phyloP scores from a whole-genome alignment of 2,329 filamentous ascomycete species.

The Pseudogymnoascus sp. region DNA sequence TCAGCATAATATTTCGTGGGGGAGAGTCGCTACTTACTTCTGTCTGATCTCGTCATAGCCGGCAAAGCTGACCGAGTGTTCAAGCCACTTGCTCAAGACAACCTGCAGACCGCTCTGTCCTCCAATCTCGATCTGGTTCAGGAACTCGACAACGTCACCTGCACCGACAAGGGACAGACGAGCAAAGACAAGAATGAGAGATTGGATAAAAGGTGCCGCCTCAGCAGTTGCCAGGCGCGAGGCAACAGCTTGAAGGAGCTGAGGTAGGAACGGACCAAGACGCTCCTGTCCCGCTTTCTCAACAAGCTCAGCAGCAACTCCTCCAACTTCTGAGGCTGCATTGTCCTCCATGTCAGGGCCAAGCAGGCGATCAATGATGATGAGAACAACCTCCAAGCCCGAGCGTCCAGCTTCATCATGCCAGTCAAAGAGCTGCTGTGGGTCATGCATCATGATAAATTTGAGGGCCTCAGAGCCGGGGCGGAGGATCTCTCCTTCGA shows the following conservation, averaged over 20 bases:
- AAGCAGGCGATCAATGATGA: constrained; percentile 86
- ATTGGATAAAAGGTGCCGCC: constrained; percentile 87
- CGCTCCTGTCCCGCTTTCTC: constrained; percentile 90
- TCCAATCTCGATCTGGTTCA: constrained; percentile 74
- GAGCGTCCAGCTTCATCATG: constrained; percentile 70
- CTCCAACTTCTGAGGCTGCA: constrained; percentile 90
- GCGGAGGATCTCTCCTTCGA: constrained; percentile 82
- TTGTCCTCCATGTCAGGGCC: constrained; percentile 82
- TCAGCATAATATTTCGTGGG: constrained; percentile 25
- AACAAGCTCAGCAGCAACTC: constrained; percentile 86
- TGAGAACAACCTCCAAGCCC: constrained; percentile 79
- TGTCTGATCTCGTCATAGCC: constrained; percentile 96
- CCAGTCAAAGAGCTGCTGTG: constrained; percentile 83
- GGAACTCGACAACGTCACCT: constrained; percentile 83
- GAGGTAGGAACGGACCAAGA: constrained; percentile 80
- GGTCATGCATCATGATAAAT: constrained; percentile 82
- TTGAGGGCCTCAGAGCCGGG: constrained; percentile 80
- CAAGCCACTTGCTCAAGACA: constrained; percentile 89
- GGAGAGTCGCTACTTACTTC: constrained; percentile 57
- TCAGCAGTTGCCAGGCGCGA: constrained; percentile 74
- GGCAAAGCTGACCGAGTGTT: constrained; percentile 95
- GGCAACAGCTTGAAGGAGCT: constrained; percentile 83
- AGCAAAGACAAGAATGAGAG: constrained; percentile 89
- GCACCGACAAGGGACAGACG: constrained; percentile 78
- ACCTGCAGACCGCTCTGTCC: constrained; percentile 78